A percentile compares a stretch with the other conserved stretches of the same genome.
These are phyloP conservation scores for Cerrena zonata DNA, from an alignment of 1,284 basidiomycete species.

Conservation along the genomic window DNA sequence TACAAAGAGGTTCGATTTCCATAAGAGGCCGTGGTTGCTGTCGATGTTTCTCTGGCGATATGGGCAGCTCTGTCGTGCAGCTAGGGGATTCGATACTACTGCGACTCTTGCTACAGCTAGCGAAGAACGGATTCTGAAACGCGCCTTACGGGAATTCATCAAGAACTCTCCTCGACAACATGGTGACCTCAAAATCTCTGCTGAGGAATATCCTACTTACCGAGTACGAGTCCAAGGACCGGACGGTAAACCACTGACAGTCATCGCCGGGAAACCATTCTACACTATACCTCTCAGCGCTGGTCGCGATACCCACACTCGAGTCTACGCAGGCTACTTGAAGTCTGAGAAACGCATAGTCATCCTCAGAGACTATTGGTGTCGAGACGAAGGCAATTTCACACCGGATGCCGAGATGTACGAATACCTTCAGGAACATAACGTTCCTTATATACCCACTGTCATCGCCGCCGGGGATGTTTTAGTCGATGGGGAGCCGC, in stretches of 20 bases:
- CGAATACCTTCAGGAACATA: neutral
- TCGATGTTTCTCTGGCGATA: constrained; percentile 14
- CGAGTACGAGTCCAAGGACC: neutral
- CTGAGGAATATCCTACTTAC: neutral
- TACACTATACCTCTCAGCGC: neutral
- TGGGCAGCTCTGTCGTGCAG: constrained; percentile 4
- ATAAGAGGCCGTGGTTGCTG: constrained; percentile 7
- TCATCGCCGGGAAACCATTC: neutral
- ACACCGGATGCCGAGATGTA: neutral
- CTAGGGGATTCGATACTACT: constrained; percentile 13
- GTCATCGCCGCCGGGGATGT: neutral
- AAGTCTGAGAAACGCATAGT: constrained; percentile 6
- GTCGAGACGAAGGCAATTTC: neutral
- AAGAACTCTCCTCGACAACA: neutral
- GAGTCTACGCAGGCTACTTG: constrained; percentile 10
- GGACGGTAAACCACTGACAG: neutral
- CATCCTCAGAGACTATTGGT: constrained; percentile 12
- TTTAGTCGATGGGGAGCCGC: neutral
- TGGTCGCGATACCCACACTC: constrained; percentile 4
- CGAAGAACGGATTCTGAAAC: neutral
- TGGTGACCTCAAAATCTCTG: neutral
- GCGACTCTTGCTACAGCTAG: neutral
- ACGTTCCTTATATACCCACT: neutral
- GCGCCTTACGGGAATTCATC: neutral
- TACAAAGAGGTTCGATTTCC: constrained; percentile 12